These are phyloP conservation scores for Fusarium praegraminearum DNA, from an alignment of 2,329 filamentous ascomycete genomes.

Conservation along the genomic window DNA sequence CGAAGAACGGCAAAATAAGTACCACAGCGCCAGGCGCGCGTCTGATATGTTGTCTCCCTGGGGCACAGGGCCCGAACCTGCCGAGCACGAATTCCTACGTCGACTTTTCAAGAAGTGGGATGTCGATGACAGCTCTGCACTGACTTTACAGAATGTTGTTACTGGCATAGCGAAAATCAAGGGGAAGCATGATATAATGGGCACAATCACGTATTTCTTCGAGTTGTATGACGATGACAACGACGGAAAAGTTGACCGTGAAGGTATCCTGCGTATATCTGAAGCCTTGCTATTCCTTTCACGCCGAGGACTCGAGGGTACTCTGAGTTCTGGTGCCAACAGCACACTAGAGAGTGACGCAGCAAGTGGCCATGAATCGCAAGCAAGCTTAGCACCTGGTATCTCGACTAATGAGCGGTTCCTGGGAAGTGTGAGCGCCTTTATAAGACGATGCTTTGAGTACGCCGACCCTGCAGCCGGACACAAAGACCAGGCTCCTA, in stretches of 20 bases:
- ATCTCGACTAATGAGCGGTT: slow-evolving; percentile 86
- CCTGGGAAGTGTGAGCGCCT: slow-evolving; percentile 91
- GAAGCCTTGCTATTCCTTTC: slow-evolving; percentile 95
- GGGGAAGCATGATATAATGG: slow-evolving; percentile 95
- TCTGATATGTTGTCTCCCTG: slow-evolving; percentile 63
- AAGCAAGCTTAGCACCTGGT: slow-evolving; percentile 58
- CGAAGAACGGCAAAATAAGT: slow-evolving; percentile 70
- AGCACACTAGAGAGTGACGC: slow-evolving; percentile 61
- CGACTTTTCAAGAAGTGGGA: slow-evolving; percentile 92
- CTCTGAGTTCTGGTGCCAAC: slow-evolving; percentile 74
- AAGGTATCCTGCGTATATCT: slow-evolving; percentile 94
- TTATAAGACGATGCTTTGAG: slow-evolving; percentile 96
- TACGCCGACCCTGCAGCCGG: slow-evolving; percentile 89
- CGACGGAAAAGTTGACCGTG: slow-evolving; percentile 91
- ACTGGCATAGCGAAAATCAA: slow-evolving; percentile 91
- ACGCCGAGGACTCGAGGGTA: slow-evolving; percentile 83
- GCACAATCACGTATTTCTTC: slow-evolving; percentile 97
- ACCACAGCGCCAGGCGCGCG: slow-evolving; percentile 65
- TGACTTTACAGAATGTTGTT: slow-evolving; percentile 93
- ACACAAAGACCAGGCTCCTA: slow-evolving; percentile 55
- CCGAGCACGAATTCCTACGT: slow-evolving; percentile 94
- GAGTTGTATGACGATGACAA: slow-evolving; percentile 94
- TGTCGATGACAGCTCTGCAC: slow-evolving; percentile 76
- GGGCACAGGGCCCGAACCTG: slow-evolving; percentile 73
- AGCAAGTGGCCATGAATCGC: slow-evolving; percentile 49